A percentile compares a stretch with the other conserved stretches of the same genome.
phyloP scores from a whole-genome alignment of 2,329 filamentous ascomycete genomes.

The Neurospora sp. region DNA sequence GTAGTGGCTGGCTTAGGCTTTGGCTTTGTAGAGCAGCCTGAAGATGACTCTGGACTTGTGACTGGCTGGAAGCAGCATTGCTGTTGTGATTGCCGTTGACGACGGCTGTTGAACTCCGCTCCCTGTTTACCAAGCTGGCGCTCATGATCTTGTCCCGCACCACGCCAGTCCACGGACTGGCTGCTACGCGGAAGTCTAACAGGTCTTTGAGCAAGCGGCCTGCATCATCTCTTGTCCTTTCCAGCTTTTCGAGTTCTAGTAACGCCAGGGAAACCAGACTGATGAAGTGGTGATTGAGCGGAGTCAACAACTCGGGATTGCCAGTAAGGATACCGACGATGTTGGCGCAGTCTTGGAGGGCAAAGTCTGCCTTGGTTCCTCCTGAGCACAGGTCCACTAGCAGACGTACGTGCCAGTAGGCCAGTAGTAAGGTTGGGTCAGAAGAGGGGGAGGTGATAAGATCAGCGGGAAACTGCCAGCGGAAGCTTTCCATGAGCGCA shows the following conservation, averaged over 20 bases:
- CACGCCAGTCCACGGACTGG: constrained; percentile 45
- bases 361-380: constrained; percentile 42
- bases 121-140: constrained; percentile 27
- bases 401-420: constrained; percentile 61
- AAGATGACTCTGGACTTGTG: neutral
- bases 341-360: constrained; percentile 50
- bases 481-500: constrained; percentile 54
- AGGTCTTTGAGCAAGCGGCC: constrained; percentile 44
- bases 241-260: constrained; percentile 45
- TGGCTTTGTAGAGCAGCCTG: neutral
- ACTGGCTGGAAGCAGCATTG: neutral
- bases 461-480: constrained; percentile 50
- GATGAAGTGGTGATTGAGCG: constrained; percentile 58
- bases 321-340: constrained; percentile 47
- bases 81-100: neutral
- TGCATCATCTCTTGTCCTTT: constrained; percentile 47
- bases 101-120: constrained; percentile 8
- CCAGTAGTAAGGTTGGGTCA: constrained; percentile 51
- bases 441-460: constrained; percentile 36
- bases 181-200: constrained; percentile 39
- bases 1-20: constrained; percentile 39
- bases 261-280: constrained; percentile 51
- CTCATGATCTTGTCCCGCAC: constrained; percentile 41
- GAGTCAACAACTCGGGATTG: constrained; percentile 45
- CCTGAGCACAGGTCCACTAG: constrained; percentile 52